Percentiles rank a stretch among this genome's conserved stretches.
Conservation (phyloP, 129 eudicot genomes). For the Tanacetum coccineum region DNA sequence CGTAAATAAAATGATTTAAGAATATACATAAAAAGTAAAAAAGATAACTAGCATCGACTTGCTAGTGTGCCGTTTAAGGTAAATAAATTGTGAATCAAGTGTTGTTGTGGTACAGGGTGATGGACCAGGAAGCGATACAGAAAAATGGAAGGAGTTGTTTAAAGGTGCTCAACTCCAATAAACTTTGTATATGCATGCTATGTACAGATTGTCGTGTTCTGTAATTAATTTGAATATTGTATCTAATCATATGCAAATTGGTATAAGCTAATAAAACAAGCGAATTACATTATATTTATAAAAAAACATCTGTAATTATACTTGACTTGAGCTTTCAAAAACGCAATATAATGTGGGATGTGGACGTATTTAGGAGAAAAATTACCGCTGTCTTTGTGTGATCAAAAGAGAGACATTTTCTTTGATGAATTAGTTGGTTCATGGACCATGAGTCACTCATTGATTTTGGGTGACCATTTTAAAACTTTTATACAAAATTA, state of each 20-base stretch:
- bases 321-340: neutral
- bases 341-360: too few relatives aligned
- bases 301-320: neutral
- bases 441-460: slow-evolving; percentile 19
- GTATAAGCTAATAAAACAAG: slow-evolving; percentile 4
- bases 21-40: too few relatives aligned
- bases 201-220: neutral
- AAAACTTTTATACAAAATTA: neutral
- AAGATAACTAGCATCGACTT: too few relatives aligned
- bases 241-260: slow-evolving; percentile 18
- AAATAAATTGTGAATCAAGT: slow-evolving; percentile 1
- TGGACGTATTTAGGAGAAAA: neutral
- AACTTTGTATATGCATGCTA: neutral
- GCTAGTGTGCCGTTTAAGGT: neutral
- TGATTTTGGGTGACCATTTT: neutral
- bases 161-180: slow-evolving; percentile 46
- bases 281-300: neutral
- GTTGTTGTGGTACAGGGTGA: slow-evolving; percentile 61
- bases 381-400: slow-evolving; percentile 16
- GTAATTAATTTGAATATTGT: neutral
- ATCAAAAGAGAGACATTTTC: slow-evolving; percentile 10
- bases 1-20: too few relatives aligned
- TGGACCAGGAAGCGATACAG: slow-evolving; percentile 64
- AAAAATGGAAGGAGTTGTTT: slow-evolving; percentile 64
- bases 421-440: slow-evolving; percentile 19